Evolutionary conservation across 2,329 filamentous ascomycete genomes (phyloP).

Genomic region (Boeremia exigua): DNA sequence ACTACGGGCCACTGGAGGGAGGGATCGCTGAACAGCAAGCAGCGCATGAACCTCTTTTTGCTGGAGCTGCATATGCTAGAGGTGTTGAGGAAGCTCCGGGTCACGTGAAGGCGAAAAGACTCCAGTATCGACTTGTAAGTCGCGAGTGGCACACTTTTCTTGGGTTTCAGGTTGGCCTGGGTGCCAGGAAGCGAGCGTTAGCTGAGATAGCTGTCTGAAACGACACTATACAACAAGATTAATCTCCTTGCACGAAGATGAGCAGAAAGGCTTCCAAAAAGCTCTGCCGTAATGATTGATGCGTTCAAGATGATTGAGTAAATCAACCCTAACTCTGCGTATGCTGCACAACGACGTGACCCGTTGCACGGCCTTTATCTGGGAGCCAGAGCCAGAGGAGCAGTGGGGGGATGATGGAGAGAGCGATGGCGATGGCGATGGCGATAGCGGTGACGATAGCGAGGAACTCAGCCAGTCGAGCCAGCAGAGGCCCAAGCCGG

Average conservation of each 20-base stretch:
- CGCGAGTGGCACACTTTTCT: background rate
- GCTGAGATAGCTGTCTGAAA: too few relatives aligned
- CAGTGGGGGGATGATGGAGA: background rate
- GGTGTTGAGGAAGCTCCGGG: background rate
- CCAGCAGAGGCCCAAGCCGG: background rate
- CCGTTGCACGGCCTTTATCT: background rate
- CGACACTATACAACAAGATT: too few relatives aligned
- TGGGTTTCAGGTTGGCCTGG: too few relatives aligned
- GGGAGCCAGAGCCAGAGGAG: background rate
- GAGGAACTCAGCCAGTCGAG: background rate
- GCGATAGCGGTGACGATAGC: background rate
- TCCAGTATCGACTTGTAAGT: background rate
- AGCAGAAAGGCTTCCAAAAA: too few relatives aligned
- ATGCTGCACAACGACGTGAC: background rate
- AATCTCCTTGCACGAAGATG: too few relatives aligned
- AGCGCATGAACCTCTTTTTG: too few relatives aligned
- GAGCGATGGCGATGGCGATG: background rate
- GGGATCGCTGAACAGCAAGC: too few relatives aligned
- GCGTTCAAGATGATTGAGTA: too few relatives aligned
- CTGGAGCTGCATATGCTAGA: background rate
- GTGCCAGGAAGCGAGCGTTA: too few relatives aligned
- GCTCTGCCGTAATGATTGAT: too few relatives aligned
- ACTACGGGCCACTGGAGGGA: background rate
- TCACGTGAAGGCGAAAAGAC: background rate
- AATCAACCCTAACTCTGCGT: too few relatives aligned